Conservation (phyloP, 2,329 filamentous ascomycete species). For the Colletotrichum melonis region DNA sequence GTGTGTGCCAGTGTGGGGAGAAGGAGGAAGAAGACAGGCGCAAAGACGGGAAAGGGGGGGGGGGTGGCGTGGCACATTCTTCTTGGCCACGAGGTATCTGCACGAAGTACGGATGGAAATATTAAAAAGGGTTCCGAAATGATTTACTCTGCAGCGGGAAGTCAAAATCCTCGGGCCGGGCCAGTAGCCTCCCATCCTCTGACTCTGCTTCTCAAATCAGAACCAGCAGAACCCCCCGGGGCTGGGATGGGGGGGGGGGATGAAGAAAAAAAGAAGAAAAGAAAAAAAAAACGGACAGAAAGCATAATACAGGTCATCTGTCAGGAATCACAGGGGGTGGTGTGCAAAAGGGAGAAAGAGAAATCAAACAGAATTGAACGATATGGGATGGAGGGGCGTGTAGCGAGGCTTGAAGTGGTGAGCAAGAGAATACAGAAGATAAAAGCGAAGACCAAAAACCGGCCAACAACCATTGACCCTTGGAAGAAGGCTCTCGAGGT, state of each 20-base stretch:
- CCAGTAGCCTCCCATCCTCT: background rate
- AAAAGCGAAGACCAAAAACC: background rate
- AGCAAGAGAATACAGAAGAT: background rate
- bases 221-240: background rate
- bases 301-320: conserved; percentile 2
- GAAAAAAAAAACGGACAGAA: background rate
- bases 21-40: background rate
- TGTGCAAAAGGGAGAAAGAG: background rate
- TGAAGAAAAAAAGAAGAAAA: background rate
- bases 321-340: background rate
- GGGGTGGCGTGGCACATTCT: background rate
- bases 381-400: conserved; percentile 20
- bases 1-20: background rate
- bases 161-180: conserved; percentile 2
- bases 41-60: background rate
- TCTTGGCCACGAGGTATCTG: background rate
- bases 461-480: background rate
- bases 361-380: background rate
- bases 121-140: no score
- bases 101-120: background rate
- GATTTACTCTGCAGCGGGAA: conserved; percentile 1
- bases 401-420: background rate
- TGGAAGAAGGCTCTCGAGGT: background rate
- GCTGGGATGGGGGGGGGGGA: background rate
- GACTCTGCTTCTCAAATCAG: background rate